These are phyloP conservation scores for Hericium erinaceus DNA, from an alignment of 768 basidiomycete genomes.

Conservation along the genomic window DNA sequence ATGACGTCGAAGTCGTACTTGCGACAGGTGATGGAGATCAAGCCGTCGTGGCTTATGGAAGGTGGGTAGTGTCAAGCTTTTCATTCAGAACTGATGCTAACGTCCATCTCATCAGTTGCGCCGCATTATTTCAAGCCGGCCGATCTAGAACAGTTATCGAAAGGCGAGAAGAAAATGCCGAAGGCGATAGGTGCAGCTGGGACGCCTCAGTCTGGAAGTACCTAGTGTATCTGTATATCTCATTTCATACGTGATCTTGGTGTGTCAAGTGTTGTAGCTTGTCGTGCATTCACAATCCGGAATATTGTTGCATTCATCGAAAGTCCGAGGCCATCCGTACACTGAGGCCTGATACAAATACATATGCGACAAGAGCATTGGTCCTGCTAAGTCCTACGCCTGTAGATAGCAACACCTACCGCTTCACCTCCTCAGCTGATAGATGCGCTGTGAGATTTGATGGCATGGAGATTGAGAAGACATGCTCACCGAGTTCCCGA, in stretches of 20 bases:
- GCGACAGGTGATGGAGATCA: constrained; percentile 98
- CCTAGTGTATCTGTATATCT: too few relatives aligned
- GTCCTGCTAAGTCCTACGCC: too few relatives aligned
- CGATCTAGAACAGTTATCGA: constrained; percentile 69
- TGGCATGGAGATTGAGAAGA: neutral
- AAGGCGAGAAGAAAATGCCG: constrained; percentile 92
- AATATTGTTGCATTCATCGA: too few relatives aligned
- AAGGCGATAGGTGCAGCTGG: constrained; percentile 42
- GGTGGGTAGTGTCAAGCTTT: constrained; percentile 34
- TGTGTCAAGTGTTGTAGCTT: too few relatives aligned
- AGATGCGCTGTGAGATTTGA: too few relatives aligned
- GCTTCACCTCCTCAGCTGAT: too few relatives aligned
- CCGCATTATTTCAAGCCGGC: constrained; percentile 93
- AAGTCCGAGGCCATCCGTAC: too few relatives aligned
- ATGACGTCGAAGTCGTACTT: constrained; percentile 98
- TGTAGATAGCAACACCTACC: too few relatives aligned
- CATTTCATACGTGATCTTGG: too few relatives aligned
- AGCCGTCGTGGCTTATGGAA: constrained; percentile 89
- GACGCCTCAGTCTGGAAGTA: constrained; percentile 1
- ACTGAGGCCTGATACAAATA: too few relatives aligned
- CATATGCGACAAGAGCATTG: too few relatives aligned
- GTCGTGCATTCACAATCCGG: too few relatives aligned
- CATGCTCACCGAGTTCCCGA: constrained; percentile 45
- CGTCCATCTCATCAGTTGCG: constrained; percentile 48
- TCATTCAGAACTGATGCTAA: constrained; percentile 7